These are phyloP conservation scores for Dioscorea zingiberensis DNA, from an alignment of 106 monocot genomes.

Conservation along the genomic window DNA sequence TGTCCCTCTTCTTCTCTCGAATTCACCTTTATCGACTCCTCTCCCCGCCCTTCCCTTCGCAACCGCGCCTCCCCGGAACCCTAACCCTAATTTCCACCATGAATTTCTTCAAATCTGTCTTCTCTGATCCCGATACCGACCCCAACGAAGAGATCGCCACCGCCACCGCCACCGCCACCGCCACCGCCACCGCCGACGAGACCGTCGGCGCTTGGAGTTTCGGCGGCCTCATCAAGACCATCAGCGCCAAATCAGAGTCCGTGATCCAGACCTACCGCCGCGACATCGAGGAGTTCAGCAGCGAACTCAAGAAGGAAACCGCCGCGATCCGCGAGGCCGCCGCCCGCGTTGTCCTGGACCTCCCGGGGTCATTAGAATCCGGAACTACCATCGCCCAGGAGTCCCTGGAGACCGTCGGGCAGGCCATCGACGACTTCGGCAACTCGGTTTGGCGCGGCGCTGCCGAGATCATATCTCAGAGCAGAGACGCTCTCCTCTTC, in stretches of 20 bases:
- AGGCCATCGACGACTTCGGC: slow-evolving; percentile 69
- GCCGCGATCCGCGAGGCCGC: slow-evolving; percentile 63
- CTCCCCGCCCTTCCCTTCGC: not conserved
- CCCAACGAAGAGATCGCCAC: not conserved
- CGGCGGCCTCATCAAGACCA: slow-evolving; percentile 68
- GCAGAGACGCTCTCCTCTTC: slow-evolving; percentile 37
- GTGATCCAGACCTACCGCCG: slow-evolving; percentile 80
- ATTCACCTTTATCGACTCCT: too few species aligned
- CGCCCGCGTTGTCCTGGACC: slow-evolving; percentile 40
- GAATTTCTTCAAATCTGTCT: slow-evolving; percentile 85
- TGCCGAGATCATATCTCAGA: slow-evolving; percentile 41
- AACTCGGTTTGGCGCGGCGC: slow-evolving; percentile 45
- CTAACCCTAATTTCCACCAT: slow-evolving; percentile 25
- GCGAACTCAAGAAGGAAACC: slow-evolving; percentile 76
- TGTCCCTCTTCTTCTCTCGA: too few species aligned
- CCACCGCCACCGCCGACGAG: not conserved
- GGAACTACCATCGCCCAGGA: slow-evolving; percentile 71
- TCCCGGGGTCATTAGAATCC: slow-evolving; percentile 54
- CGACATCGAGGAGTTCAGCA: slow-evolving; percentile 85
- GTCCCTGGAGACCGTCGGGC: slow-evolving; percentile 78
- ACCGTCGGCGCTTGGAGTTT: slow-evolving; percentile 25
- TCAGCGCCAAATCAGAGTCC: slow-evolving; percentile 65
- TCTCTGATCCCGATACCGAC: slow-evolving; percentile 36
- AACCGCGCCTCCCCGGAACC: not conserved
- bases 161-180: not conserved